Base-by-base conservation (phyloP, 495 filamentous ascomycete genomes). In the Rusavskia elegans region DNA sequence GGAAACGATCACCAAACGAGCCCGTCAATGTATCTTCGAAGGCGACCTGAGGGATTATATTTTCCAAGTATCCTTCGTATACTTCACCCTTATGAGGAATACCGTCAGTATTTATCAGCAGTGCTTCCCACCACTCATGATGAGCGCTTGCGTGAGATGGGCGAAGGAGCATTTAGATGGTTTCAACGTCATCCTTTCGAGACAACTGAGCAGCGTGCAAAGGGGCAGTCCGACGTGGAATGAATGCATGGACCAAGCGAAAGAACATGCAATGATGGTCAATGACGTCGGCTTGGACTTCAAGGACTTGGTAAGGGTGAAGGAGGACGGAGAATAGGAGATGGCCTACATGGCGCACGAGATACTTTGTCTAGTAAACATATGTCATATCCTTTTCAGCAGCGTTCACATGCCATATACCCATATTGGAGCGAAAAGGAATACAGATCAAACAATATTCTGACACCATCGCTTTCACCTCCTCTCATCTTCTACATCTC, bases 61-160 rank as follows among this genome's bases (percentile, higher is more conserved):
- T 60, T 94, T 84, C 70, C 84, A 95, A 63, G 76, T 99, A n/a
- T 90, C 92, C 3, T 94, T 84, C 55, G 89, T 96, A 49, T 95
- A 95, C 65, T 99, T 99, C 71, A 85, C 81, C 27, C 77, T 95
- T 56, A 93, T 96, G 64, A 80, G 81, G 50, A 94, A 95, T 64
- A 95, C 90, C 6, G 80, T 95, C 55, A 77, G 73, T 61, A 86
- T 85, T 59, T 96, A 89, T 63, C 86, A 94, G 62, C 74, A 79
- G 55, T 95, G 88, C 62, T 99, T 97, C 63, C 84, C 89, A 3
- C 73, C 83, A 20, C 67, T 79, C 20, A 84, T 92, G 75, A 88
- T 85, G 71, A 92, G 85, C 57, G 87, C 89, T 4, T 89, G 87
- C 58, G 89, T 99, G 48, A 88, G 85, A 62, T 99, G 92, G 92